phyloP scores from a whole-genome alignment of 306 rosid species.

The Senna tora region DNA sequence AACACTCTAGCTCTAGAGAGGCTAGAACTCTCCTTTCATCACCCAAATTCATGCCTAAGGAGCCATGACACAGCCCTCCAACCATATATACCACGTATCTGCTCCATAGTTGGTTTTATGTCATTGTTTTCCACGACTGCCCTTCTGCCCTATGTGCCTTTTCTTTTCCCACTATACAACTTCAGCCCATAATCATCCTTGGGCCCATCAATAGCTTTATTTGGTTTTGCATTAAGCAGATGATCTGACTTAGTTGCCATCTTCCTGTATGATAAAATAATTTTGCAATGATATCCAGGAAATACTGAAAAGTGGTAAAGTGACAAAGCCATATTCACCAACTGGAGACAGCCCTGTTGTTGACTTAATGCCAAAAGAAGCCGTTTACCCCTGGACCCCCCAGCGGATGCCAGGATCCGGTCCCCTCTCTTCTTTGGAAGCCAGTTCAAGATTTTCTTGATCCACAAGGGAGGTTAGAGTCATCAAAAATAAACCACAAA shows the following conservation, averaged over 20 bases:
- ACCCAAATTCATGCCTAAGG: too few relatives aligned
- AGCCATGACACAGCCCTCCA: too few relatives aligned
- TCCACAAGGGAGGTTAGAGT: not conserved
- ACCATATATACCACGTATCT: too few relatives aligned
- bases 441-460: not conserved
- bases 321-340: conserved; percentile 81
- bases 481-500: not conserved
- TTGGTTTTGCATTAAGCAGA: not conserved
- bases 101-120: too few relatives aligned
- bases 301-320: conserved; percentile 43
- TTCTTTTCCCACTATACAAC: too few relatives aligned
- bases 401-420: conserved; percentile 61
- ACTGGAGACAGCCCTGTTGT: conserved; percentile 47
- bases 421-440: conserved; percentile 72
- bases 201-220: too few relatives aligned
- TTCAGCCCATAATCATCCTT: too few relatives aligned
- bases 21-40: too few relatives aligned
- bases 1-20: too few relatives aligned
- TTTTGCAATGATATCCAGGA: conserved; percentile 57
- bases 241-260: not conserved
- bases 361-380: conserved; percentile 61
- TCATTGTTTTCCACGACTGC: too few relatives aligned
- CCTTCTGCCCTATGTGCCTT: too few relatives aligned
- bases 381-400: conserved; percentile 51
- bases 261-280: conserved; percentile 2